phyloP scores from a whole-genome alignment of 2,329 filamentous ascomycete genomes.

The Hymenoscyphus repandus region DNA sequence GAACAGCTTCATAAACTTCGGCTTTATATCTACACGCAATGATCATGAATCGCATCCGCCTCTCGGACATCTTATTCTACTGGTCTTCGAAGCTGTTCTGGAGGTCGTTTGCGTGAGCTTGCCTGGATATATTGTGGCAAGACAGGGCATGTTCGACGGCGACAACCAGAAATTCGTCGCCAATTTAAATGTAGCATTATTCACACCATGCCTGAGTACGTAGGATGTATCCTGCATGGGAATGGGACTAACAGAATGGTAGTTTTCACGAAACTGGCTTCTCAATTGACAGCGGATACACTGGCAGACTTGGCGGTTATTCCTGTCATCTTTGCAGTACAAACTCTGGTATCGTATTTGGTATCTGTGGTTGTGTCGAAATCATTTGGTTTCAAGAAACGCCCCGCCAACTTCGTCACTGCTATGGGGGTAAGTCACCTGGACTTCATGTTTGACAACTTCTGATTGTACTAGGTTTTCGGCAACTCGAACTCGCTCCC shows the following conservation, averaged over 20 bases:
- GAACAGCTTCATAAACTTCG: constrained; percentile 21
- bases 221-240: constrained; percentile 7
- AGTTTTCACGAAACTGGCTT: constrained; percentile 97
- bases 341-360: constrained; percentile 80
- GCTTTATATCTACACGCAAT: constrained; percentile 21
- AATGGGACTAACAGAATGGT: constrained; percentile 12
- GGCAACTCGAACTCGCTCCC: constrained; percentile 97
- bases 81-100: constrained; percentile 87
- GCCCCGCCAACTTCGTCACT: constrained; percentile 88
- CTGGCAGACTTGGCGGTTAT: constrained; percentile 88
- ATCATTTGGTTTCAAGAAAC: constrained; percentile 74
- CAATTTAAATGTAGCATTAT: constrained; percentile 92
- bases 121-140: constrained; percentile 88
- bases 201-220: constrained; percentile 93
- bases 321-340: constrained; percentile 85
- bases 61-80: constrained; percentile 35
- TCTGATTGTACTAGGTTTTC: constrained; percentile 57
- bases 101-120: constrained; percentile 93
- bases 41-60: constrained; percentile 37
- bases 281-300: constrained; percentile 87
- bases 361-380: constrained; percentile 68
- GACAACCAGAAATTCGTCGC: constrained; percentile 95
- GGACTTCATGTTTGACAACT: not conserved
- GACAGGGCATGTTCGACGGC: constrained; percentile 87
- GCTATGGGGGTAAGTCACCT: constrained; percentile 71